Percentiles rank a stretch among this genome's conserved stretches.
phyloP scores from a whole-genome alignment of 441 rosid species.

The Adansonia grandidieri region DNA sequence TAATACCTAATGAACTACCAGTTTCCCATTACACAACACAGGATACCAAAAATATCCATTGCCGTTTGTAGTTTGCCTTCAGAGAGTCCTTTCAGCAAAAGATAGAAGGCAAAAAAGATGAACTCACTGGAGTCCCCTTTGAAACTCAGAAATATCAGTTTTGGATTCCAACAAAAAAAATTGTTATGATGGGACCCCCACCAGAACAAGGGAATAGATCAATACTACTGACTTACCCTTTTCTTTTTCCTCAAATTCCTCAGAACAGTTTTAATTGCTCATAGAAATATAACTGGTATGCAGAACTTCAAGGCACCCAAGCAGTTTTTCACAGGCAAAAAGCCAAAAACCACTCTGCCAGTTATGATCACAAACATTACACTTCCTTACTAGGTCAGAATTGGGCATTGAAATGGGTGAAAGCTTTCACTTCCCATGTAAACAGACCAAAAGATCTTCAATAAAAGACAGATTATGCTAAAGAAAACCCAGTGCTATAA shows the following conservation, averaged over 20 bases:
- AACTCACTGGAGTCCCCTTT: background rate
- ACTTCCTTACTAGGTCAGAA: background rate
- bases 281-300: background rate
- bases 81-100: background rate
- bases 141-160: background rate
- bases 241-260: background rate
- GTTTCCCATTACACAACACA: background rate
- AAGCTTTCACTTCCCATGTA: background rate
- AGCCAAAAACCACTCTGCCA: background rate
- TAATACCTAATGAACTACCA: background rate
- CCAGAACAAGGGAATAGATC: background rate
- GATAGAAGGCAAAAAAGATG: background rate
- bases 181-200: background rate
- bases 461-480: background rate
- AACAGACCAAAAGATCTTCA: slow-evolving; percentile 5
- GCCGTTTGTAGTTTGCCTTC: background rate
- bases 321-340: background rate
- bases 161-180: background rate
- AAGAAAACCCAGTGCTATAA: background rate
- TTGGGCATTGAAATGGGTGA: background rate
- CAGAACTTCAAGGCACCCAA: slow-evolving; percentile 6
- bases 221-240: background rate
- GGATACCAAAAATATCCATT: background rate
- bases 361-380: slow-evolving; percentile 3
- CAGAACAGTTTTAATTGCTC: background rate